phyloP scores from a whole-genome alignment of 768 basidiomycete species.

The Harrya chromipes region DNA sequence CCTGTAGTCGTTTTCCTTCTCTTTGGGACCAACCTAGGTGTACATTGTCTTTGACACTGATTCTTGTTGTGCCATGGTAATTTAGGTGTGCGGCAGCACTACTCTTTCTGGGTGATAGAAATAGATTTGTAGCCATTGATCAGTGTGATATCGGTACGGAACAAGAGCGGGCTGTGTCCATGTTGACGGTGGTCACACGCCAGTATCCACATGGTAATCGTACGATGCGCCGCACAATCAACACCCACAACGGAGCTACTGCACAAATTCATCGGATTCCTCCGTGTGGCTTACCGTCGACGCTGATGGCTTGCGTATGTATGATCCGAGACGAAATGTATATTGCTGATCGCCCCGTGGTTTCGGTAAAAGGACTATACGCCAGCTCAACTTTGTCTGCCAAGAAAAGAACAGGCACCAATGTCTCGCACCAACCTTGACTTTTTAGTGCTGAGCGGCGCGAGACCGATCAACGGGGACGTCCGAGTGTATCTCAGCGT shows the following conservation, averaged over 20 bases:
- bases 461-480: constrained; percentile 6
- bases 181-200: neutral
- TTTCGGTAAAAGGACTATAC: neutral
- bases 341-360: constrained; percentile 7
- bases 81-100: neutral
- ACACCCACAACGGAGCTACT: too few species aligned
- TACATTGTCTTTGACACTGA: constrained; percentile 3
- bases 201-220: too few species aligned
- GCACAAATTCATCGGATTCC: neutral
- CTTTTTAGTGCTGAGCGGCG: constrained; percentile 1
- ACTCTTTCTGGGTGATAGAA: neutral
- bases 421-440: neutral
- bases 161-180: neutral
- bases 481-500: neutral
- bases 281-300: neutral
- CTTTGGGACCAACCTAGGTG: constrained; percentile 12
- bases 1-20: constrained; percentile 6
- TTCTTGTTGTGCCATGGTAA: constrained; percentile 14
- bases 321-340: neutral
- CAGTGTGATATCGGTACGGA: constrained; percentile 1
- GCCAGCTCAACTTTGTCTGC: constrained; percentile 3
- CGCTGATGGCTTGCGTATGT: neutral
- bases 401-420: neutral
- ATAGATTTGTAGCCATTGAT: neutral
- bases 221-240: too few species aligned